A percentile compares a stretch with the other conserved stretches of the same genome.
Evolutionary conservation across 1,139 yeast species (phyloP).

Genomic region (Sugiyamaella grinbergsii): DNA sequence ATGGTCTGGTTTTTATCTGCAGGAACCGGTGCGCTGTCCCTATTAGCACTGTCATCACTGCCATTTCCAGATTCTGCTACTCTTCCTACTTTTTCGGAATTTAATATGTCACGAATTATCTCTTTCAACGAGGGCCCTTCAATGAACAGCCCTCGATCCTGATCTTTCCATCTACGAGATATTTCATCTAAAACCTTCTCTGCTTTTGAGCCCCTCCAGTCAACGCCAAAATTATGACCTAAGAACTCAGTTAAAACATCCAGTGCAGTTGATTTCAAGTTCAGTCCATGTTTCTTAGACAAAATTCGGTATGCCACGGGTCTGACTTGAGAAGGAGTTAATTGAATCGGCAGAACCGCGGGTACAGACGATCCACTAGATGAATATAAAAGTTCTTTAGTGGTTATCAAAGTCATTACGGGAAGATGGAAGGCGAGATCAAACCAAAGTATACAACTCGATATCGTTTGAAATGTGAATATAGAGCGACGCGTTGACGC

Average conservation of each 20-base stretch:
- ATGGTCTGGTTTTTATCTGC: conserved; percentile 7
- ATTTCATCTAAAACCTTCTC: conserved; percentile 74
- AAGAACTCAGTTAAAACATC: conserved; percentile 68
- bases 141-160: conserved; percentile 81
- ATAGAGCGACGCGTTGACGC: not conserved
- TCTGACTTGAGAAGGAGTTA: conserved; percentile 78
- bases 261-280: conserved; percentile 84
- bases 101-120: conserved; percentile 58
- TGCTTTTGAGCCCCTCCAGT: conserved; percentile 76
- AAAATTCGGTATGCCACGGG: conserved; percentile 89
- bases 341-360: conserved; percentile 64
- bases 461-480: too few species aligned
- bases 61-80: too few species aligned
- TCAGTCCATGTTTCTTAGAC: conserved; percentile 90
- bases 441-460: too few species aligned
- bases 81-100: conserved; percentile 15
- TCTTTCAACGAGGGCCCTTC: conserved; percentile 71
- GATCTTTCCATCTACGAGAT: conserved; percentile 82
- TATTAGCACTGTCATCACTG: not conserved
- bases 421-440: too few species aligned
- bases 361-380: conserved; percentile 5
- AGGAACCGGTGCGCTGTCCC: not conserved
- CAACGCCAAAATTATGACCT: conserved; percentile 76
- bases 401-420: too few species aligned
- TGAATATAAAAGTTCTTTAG: not conserved